Conservation (phyloP, 108 stramenopile genomes). For the Stephanodiscus triporus region DNA sequence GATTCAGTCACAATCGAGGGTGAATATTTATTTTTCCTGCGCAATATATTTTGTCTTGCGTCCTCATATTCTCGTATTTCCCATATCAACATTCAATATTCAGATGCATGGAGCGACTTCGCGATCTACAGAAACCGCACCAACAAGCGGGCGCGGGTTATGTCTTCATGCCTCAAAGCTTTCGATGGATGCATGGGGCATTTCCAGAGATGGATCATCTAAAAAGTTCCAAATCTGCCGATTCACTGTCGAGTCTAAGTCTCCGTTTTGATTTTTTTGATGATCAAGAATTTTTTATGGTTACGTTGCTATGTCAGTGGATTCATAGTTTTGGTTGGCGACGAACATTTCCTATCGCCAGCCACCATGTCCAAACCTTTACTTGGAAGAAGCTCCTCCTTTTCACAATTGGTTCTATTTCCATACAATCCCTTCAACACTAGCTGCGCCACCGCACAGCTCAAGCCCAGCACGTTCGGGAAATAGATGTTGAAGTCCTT, state of each 20-base stretch:
- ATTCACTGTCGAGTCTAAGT: neutral
- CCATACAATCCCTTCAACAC: slow-evolving; percentile 30
- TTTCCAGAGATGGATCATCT: neutral
- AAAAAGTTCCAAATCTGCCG: slow-evolving; percentile 1
- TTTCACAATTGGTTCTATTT: neutral
- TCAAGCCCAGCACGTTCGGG: slow-evolving; percentile 74
- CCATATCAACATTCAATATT: neutral
- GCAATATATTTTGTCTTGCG: too few relatives aligned
- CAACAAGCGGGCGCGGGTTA: neutral
- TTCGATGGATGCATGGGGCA: slow-evolving; percentile 11
- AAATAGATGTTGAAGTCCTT: slow-evolving; percentile 79
- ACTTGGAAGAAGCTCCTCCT: neutral
- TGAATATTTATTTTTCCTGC: neutral
- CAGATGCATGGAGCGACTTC: slow-evolving; percentile 26
- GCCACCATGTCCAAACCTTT: neutral
- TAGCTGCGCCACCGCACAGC: slow-evolving; percentile 68
- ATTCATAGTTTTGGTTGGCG: too few relatives aligned
- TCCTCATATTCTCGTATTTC: too few relatives aligned
- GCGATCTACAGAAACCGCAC: neutral
- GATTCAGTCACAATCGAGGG: neutral
- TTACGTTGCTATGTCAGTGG: neutral
- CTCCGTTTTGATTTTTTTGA: neutral
- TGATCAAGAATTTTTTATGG: neutral
- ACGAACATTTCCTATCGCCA: neutral
- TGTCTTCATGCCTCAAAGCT: slow-evolving; percentile 24